These are phyloP conservation scores for Ophiostoma himal-ulmi DNA, from an alignment of 2,329 filamentous ascomycete species.

Conservation along the genomic window DNA sequence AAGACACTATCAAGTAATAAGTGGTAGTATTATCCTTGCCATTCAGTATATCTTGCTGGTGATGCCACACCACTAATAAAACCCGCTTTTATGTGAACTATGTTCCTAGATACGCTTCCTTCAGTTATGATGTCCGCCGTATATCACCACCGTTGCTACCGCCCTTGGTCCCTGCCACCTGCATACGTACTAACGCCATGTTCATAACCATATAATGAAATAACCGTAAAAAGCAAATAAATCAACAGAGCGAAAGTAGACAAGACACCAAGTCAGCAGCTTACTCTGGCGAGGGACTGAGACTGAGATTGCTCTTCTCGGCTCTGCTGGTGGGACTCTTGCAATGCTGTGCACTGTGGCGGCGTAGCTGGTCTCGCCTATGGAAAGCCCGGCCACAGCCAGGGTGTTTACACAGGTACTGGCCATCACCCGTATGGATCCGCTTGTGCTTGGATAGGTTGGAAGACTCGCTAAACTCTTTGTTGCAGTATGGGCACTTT, in stretches of 20 bases:
- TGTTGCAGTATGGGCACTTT: slow-evolving; percentile 52
- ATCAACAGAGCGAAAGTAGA: neutral
- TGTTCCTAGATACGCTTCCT: neutral
- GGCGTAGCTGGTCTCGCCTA: slow-evolving; percentile 54
- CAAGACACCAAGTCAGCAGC: neutral
- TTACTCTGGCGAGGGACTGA: neutral
- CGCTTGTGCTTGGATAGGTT: slow-evolving; percentile 62
- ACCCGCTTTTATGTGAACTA: neutral
- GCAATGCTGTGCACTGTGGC: slow-evolving; percentile 44
- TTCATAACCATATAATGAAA: neutral
- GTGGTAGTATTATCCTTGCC: neutral
- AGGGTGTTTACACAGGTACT: slow-evolving; percentile 42
- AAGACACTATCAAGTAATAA: neutral
- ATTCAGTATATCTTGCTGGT: neutral
- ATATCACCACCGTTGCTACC: neutral
- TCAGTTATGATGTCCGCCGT: neutral
- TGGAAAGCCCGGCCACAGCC: slow-evolving; percentile 54
- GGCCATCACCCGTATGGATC: slow-evolving; percentile 51
- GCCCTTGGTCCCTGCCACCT: neutral
- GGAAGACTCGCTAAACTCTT: slow-evolving; percentile 58
- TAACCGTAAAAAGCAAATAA: neutral
- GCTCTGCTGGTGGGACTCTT: slow-evolving; percentile 19
- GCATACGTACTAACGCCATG: neutral
- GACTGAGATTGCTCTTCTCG: slow-evolving; percentile 10
- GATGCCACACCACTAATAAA: neutral